A percentile compares a stretch with the other conserved stretches of the same genome.
Evolutionary conservation across 2,329 filamentous ascomycete species (phyloP).

Genomic region (Helotiales sp.): DNA sequence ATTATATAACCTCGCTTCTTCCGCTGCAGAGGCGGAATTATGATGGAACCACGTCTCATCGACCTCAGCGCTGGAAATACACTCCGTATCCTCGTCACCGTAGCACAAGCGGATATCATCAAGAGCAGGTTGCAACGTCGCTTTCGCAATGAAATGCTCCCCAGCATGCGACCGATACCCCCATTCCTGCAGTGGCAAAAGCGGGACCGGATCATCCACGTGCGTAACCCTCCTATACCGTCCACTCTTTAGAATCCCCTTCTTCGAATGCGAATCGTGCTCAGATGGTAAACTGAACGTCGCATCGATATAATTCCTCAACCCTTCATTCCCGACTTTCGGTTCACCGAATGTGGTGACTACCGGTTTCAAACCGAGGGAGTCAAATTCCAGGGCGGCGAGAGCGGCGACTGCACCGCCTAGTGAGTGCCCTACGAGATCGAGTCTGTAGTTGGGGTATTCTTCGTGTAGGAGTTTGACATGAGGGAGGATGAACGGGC

Average conservation of each 20-base stretch:
- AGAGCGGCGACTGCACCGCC: slow-evolving; percentile 91
- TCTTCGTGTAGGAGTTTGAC: slow-evolving; percentile 62
- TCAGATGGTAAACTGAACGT: slow-evolving; percentile 27
- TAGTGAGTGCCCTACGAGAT: slow-evolving; percentile 84
- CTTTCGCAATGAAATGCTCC: slow-evolving; percentile 83
- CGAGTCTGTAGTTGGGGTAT: slow-evolving; percentile 74
- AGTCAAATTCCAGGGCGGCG: slow-evolving; percentile 79
- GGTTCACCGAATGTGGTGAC: slow-evolving; percentile 96
- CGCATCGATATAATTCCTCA: slow-evolving; percentile 50
- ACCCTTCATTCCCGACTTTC: slow-evolving; percentile 61
- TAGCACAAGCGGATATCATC: slow-evolving; percentile 73
- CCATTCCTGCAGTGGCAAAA: slow-evolving; percentile 87
- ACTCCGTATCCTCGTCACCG: slow-evolving; percentile 72
- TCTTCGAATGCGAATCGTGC: slow-evolving; percentile 70
- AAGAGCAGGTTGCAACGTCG: slow-evolving; percentile 68
- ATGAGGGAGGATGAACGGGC: slow-evolving; percentile 69
- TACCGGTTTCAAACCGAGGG: slow-evolving; percentile 72
- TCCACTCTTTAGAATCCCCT: slow-evolving; percentile 61
- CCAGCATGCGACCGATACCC: slow-evolving; percentile 84
- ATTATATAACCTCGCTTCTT: slow-evolving; percentile 14
- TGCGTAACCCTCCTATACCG: slow-evolving; percentile 83
- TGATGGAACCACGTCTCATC: slow-evolving; percentile 26
- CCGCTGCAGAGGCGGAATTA: too few relatives aligned
- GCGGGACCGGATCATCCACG: slow-evolving; percentile 82
- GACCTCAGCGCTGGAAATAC: slow-evolving; percentile 63